A percentile compares a stretch with the other conserved stretches of the same genome.
These are phyloP conservation scores for Ciborinia camelliae DNA, from an alignment of 2,329 filamentous ascomycete species.

Conservation along the genomic window DNA sequence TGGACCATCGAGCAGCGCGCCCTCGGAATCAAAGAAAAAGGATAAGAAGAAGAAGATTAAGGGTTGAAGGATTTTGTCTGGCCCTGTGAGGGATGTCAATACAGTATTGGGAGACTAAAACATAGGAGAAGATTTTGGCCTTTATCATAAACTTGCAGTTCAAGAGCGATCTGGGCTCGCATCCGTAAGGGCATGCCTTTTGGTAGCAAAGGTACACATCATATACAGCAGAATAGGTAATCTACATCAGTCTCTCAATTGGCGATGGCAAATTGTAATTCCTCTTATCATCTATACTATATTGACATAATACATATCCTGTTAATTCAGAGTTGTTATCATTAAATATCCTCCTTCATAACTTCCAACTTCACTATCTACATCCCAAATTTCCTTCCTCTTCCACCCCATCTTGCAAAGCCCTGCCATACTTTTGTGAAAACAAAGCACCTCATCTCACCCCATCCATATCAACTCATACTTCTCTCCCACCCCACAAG, in stretches of 20 bases:
- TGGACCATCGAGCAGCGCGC: constrained; percentile 33
- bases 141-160: not conserved
- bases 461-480: not conserved
- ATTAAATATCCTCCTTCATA: not conserved
- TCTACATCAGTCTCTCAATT: not conserved
- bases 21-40: constrained; percentile 47
- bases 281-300: not conserved
- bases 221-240: not conserved
- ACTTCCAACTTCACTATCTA: not conserved
- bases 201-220: constrained; percentile 18
- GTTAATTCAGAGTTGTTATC: not conserved
- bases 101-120: not conserved
- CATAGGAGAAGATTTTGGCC: not conserved
- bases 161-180: not conserved
- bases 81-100: not conserved
- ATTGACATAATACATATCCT: not conserved
- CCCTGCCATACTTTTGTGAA: not conserved
- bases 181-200: constrained; percentile 18
- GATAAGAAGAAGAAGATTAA: constrained; percentile 39
- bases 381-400: not conserved
- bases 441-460: not conserved
- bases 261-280: not conserved
- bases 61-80: constrained; percentile 20
- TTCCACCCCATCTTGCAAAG: not conserved
- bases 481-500: not conserved